Evolutionary conservation across 2,329 filamentous ascomycete species (phyloP).

Genomic region (Mycosphaerella sp.): DNA sequence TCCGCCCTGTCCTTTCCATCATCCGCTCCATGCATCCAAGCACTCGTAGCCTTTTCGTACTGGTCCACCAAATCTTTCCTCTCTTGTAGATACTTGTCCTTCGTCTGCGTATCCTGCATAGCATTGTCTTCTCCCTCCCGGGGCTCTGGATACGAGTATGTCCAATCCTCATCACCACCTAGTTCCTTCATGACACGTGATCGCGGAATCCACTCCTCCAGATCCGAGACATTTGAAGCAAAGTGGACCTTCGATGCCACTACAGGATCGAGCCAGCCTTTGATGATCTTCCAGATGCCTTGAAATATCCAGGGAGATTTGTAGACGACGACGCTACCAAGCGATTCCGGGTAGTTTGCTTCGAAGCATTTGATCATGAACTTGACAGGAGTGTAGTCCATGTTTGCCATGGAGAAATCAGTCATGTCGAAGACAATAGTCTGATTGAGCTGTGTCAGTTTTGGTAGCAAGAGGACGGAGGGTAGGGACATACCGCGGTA

Average conservation of each 20-base stretch:
- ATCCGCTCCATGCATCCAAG: slow-evolving; percentile 61
- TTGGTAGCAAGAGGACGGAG: neutral
- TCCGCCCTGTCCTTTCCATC: slow-evolving; percentile 28
- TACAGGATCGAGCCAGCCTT: slow-evolving; percentile 93
- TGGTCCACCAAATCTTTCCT: slow-evolving; percentile 61
- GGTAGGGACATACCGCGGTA: slow-evolving; percentile 66
- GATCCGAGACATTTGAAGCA: slow-evolving; percentile 71
- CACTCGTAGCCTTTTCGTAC: slow-evolving; percentile 67
- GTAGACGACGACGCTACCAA: slow-evolving; percentile 86
- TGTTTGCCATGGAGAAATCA: slow-evolving; percentile 86
- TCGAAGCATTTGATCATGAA: slow-evolving; percentile 99
- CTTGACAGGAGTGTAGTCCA: slow-evolving; percentile 96
- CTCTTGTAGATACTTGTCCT: slow-evolving; percentile 57
- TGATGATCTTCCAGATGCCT: slow-evolving; percentile 94
- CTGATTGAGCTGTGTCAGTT: slow-evolving; percentile 40
- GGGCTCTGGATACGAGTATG: slow-evolving; percentile 77
- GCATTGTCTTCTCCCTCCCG: slow-evolving; percentile 65
- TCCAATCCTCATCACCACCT: slow-evolving; percentile 78
- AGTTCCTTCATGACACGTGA: slow-evolving; percentile 72
- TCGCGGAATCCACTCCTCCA: slow-evolving; percentile 68
- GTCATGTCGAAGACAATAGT: slow-evolving; percentile 96
- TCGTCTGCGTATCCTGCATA: slow-evolving; percentile 59
- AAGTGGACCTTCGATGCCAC: slow-evolving; percentile 93
- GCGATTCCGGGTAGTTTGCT: slow-evolving; percentile 91
- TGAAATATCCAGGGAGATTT: slow-evolving; percentile 97